These are phyloP conservation scores for Xanthoparmelia taractica DNA, from an alignment of 495 filamentous ascomycete genomes.

Conservation along the genomic window DNA sequence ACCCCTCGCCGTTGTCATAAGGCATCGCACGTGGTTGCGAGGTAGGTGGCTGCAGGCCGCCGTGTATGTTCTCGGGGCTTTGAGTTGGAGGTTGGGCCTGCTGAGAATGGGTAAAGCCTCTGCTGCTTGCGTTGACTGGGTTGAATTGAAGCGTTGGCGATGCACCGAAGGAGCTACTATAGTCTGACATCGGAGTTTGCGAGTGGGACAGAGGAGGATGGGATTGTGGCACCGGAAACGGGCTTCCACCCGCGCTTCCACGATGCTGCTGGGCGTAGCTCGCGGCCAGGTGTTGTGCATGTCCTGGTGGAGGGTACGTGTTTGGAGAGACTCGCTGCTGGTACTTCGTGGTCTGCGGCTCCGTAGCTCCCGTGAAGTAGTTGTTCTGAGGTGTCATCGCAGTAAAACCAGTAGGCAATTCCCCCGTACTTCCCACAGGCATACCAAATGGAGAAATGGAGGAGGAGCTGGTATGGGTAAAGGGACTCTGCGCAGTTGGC, in stretches of 20 bases:
- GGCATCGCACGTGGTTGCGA: constrained; percentile 19
- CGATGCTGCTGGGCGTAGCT: constrained; percentile 15
- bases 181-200: constrained; percentile 16
- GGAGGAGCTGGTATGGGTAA: constrained; percentile 8
- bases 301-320: constrained; percentile 23
- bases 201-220: constrained; percentile 6
- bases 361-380: constrained; percentile 11
- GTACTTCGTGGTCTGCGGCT: constrained; percentile 17
- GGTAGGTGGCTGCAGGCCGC: constrained; percentile 14
- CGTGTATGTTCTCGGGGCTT: constrained; percentile 22
- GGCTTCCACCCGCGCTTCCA: not conserved
- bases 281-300: constrained; percentile 15
- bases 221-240: not conserved
- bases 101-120: constrained; percentile 8
- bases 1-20: constrained; percentile 15
- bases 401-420: constrained; percentile 16
- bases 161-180: constrained; percentile 12
- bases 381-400: constrained; percentile 14
- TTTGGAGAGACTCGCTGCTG: constrained; percentile 20
- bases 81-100: constrained; percentile 5
- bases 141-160: constrained; percentile 20
- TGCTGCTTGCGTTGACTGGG: constrained; percentile 16
- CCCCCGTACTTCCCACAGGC: constrained; percentile 7
- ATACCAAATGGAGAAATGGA: constrained; percentile 21
- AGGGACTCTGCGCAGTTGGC: constrained; percentile 18